Evolutionary conservation across 2,329 filamentous ascomycete genomes (phyloP).

Genomic region (Bipolaris sorokiniana): DNA sequence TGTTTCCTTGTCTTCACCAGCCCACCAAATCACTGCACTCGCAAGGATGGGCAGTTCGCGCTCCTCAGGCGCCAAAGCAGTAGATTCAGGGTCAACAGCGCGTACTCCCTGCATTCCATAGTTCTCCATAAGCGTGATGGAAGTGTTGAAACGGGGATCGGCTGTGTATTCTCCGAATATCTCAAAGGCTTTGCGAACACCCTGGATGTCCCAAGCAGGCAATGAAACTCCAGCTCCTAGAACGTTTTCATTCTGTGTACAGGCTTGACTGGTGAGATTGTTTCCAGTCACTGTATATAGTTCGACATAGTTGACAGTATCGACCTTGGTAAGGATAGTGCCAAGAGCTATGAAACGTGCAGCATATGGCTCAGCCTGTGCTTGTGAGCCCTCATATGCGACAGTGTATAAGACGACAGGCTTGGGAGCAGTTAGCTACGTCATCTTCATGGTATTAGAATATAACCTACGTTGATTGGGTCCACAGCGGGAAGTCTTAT

Average conservation of each 20-base stretch:
- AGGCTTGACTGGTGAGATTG: slow-evolving; percentile 18
- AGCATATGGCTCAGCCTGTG: slow-evolving; percentile 22
- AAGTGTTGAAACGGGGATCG: slow-evolving; percentile 26
- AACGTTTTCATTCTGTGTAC: slow-evolving; percentile 19
- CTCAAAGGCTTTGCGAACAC: slow-evolving; percentile 23
- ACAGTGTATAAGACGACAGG: slow-evolving; percentile 26
- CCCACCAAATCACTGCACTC: slow-evolving; percentile 24
- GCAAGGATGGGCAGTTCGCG: slow-evolving; percentile 45
- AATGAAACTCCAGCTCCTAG: slow-evolving; percentile 24
- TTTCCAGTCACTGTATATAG: slow-evolving; percentile 27
- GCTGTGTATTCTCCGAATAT: slow-evolving; percentile 27
- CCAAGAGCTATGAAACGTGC: slow-evolving; percentile 24
- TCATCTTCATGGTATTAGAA: not conserved
- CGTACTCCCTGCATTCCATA: slow-evolving; percentile 30
- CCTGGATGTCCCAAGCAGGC: slow-evolving; percentile 22
- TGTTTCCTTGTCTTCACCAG: slow-evolving; percentile 15
- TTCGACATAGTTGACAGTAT: slow-evolving; percentile 20
- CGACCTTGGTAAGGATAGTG: slow-evolving; percentile 9
- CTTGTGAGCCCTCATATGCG: slow-evolving; percentile 24
- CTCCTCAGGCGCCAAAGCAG: slow-evolving; percentile 24
- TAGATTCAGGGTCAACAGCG: slow-evolving; percentile 12
- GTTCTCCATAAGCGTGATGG: slow-evolving; percentile 28
- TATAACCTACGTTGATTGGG: slow-evolving; percentile 19
- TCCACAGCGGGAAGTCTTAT: slow-evolving; percentile 20
- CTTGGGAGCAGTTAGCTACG: slow-evolving; percentile 6